phyloP scores from a whole-genome alignment of 257 asterid species.

The Cynanchum wilfordii region DNA sequence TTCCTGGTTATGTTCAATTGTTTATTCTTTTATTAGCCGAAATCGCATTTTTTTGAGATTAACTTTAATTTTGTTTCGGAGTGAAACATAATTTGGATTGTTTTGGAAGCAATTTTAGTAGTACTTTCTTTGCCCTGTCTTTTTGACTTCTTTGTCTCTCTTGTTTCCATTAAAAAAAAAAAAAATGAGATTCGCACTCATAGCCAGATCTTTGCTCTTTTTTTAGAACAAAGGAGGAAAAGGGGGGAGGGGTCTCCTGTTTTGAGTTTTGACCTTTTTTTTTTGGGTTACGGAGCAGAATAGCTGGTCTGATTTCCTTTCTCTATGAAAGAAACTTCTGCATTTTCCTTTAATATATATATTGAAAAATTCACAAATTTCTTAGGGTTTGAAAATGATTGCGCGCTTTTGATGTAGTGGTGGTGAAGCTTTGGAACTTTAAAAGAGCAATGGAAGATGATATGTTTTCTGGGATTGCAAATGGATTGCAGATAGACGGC shows the following conservation, averaged over 20 bases:
- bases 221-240: conserved; percentile 1
- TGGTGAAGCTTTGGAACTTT: conserved; percentile 1
- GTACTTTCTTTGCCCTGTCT: conserved; percentile 1
- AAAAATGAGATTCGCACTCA: conserved; percentile 1
- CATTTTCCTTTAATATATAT: background rate
- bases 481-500: conserved; percentile 28
- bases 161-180: background rate
- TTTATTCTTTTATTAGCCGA: background rate
- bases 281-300: background rate
- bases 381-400: conserved; percentile 10
- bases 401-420: conserved; percentile 20
- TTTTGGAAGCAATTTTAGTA: background rate
- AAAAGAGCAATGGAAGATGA: conserved; percentile 32
- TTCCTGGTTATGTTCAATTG: background rate
- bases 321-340: conserved; percentile 5
- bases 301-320: background rate
- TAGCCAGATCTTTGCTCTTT: conserved; percentile 21
- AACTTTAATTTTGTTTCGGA: background rate
- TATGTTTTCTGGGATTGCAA: conserved; percentile 23
- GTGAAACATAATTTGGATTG: background rate
- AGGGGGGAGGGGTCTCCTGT: background rate
- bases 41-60: background rate
- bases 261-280: background rate
- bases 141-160: background rate
- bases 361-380: background rate